Evolutionary conservation across 495 filamentous ascomycete genomes (phyloP).

Genomic region (Penicillium canariense): DNA sequence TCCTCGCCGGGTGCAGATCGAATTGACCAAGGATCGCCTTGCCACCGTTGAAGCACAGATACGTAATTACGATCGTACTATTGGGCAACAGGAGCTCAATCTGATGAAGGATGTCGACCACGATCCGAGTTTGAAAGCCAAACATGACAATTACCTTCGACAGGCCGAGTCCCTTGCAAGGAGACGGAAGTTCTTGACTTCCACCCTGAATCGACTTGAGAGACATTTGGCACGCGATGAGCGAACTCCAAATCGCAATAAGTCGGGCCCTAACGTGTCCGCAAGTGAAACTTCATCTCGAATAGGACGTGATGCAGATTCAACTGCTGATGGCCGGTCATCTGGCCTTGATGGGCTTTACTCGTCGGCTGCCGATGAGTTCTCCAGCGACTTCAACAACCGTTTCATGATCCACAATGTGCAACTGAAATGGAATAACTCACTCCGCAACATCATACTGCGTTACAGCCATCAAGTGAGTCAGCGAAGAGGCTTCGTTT

Average conservation of each 20-base stretch:
- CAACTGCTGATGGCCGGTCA: constrained; percentile 38
- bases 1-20: constrained; percentile 82
- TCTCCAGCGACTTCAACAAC: constrained; percentile 92
- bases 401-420: constrained; percentile 97
- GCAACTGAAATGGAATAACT: constrained; percentile 98
- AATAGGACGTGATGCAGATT: constrained; percentile 48
- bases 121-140: constrained; percentile 50
- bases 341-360: constrained; percentile 42
- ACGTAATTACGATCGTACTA: constrained; percentile 60
- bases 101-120: constrained; percentile 54
- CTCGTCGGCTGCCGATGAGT: constrained; percentile 54
- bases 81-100: constrained; percentile 65
- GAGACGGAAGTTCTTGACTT: constrained; percentile 74
- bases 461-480: constrained; percentile 97
- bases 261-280: constrained; percentile 29
- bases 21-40: constrained; percentile 78
- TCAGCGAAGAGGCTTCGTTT: constrained; percentile 92
- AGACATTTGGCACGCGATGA: constrained; percentile 49
- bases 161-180: constrained; percentile 68
- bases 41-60: constrained; percentile 76
- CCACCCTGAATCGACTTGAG: constrained; percentile 67
- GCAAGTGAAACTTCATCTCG: constrained; percentile 48
- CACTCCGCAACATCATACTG: constrained; percentile 90
- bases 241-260: constrained; percentile 21
- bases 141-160: constrained; percentile 66